Evolutionary conservation across 192 early-diverging fungal species (phyloP).

Genomic region (Chytriomyces confervae): DNA sequence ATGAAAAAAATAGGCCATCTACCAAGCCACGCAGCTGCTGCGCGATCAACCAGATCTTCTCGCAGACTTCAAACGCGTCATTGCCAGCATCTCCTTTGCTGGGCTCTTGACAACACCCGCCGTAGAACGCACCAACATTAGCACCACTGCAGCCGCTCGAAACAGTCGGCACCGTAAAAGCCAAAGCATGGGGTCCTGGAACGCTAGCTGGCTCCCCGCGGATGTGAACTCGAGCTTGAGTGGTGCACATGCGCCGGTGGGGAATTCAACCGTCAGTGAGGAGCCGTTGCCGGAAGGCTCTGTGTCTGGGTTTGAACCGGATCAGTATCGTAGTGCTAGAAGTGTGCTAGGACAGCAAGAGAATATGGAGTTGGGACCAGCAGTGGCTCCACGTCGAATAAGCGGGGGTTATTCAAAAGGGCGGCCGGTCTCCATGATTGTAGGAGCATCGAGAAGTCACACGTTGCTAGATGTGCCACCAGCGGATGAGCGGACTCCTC

Average conservation of each 20-base stretch:
- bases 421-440: background rate
- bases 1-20: constrained; percentile 13
- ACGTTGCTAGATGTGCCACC: background rate
- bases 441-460: background rate
- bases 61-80: constrained; percentile 14
- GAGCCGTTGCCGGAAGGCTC: too few relatives aligned
- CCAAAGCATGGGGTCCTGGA: constrained; percentile 16
- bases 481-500: background rate
- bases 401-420: too few relatives aligned
- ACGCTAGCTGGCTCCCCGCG: background rate
- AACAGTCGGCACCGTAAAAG: constrained; percentile 14
- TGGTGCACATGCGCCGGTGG: too few relatives aligned
- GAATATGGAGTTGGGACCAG: too few relatives aligned
- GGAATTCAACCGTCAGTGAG: too few relatives aligned
- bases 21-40: constrained; percentile 25
- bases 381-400: too few relatives aligned
- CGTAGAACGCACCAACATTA: too few relatives aligned
- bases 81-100: constrained; percentile 22
- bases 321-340: too few relatives aligned
- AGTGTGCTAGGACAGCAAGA: too few relatives aligned
- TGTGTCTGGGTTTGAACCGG: too few relatives aligned
- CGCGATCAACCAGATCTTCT: constrained; percentile 5
- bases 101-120: background rate
- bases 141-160: background rate
- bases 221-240: too few relatives aligned